Conservation (phyloP, 1,139 yeast species). For the Candida freyschussii region DNA sequence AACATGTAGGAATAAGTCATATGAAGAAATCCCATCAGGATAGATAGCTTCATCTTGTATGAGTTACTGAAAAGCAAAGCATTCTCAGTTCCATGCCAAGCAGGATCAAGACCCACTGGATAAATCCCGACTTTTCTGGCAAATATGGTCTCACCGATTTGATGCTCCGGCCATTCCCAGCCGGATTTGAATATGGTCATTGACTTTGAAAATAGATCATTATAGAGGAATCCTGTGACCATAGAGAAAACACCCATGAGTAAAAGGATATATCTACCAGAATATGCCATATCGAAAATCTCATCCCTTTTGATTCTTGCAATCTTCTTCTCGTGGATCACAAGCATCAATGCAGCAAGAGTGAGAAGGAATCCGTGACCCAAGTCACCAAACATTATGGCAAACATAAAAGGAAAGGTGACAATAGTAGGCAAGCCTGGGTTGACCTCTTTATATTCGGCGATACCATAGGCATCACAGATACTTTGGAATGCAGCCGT, state of each 20-base stretch:
- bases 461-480: slow-evolving; percentile 93
- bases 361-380: slow-evolving; percentile 89
- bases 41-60: slow-evolving; percentile 92
- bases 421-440: slow-evolving; percentile 94
- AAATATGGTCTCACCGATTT: slow-evolving; percentile 53
- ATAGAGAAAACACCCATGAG: slow-evolving; percentile 92
- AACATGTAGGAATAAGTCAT: slow-evolving; percentile 89
- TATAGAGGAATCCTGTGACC: slow-evolving; percentile 89
- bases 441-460: slow-evolving; percentile 90
- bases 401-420: slow-evolving; percentile 98
- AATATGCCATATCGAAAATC: slow-evolving; percentile 92
- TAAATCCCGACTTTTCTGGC: slow-evolving; percentile 69
- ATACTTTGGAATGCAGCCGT: slow-evolving; percentile 89
- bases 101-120: slow-evolving; percentile 84
- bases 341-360: slow-evolving; percentile 66
- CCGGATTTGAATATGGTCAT: slow-evolving; percentile 83
- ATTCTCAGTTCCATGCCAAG: slow-evolving; percentile 97
- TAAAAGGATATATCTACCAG: slow-evolving; percentile 83
- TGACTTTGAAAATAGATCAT: slow-evolving; percentile 87
- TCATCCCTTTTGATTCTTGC: slow-evolving; percentile 77
- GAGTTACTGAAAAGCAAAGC: slow-evolving; percentile 86
- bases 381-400: slow-evolving; percentile 97
- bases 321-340: slow-evolving; percentile 61
- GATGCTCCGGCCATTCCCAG: slow-evolving; percentile 83
- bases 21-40: slow-evolving; percentile 90